A percentile compares a stretch with the other conserved stretches of the same genome.
phyloP scores from a whole-genome alignment of 805 yeast genomes.

The Jamesozyma jinghongensis region DNA sequence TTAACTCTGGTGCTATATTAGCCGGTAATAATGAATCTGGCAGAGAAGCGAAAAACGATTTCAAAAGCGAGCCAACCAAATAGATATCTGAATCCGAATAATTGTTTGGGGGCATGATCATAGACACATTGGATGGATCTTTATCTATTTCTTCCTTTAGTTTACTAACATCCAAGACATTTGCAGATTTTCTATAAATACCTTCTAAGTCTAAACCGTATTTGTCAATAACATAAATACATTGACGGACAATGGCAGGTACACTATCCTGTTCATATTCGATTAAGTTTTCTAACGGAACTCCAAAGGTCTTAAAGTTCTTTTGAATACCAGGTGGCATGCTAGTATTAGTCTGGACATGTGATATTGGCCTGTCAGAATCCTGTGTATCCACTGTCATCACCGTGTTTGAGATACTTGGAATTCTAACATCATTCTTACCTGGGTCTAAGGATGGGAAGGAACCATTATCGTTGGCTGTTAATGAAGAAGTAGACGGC shows the following conservation, averaged over 20 bases:
- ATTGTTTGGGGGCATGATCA: constrained; percentile 46
- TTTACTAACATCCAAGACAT: constrained; percentile 61
- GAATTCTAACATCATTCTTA: constrained; percentile 13
- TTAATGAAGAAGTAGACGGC: constrained; percentile 3
- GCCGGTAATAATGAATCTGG: constrained; percentile 48
- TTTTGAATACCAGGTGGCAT: constrained; percentile 33
- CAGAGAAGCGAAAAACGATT: constrained; percentile 70
- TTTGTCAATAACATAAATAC: constrained; percentile 77
- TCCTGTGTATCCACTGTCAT: constrained; percentile 14
- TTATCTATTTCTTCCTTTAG: constrained; percentile 61
- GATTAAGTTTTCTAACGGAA: constrained; percentile 67
- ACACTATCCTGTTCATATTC: constrained; percentile 84
- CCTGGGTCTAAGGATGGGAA: constrained; percentile 26
- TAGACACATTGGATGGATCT: constrained; percentile 58
- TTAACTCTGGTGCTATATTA: constrained; percentile 22
- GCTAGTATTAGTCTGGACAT: constrained; percentile 24
- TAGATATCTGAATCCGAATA: constrained; percentile 74
- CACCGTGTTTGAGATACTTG: constrained; percentile 23
- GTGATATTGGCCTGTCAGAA: constrained; percentile 27
- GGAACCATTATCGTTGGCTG: constrained; percentile 1
- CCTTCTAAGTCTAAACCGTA: constrained; percentile 85
- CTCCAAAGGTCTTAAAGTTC: constrained; percentile 60
- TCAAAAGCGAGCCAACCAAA: constrained; percentile 78
- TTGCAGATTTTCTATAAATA: constrained; percentile 79
- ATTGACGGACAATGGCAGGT: constrained; percentile 80